Base-by-base conservation (phyloP, 2,329 filamentous ascomycete species). In the Penicillium palitans region DNA sequence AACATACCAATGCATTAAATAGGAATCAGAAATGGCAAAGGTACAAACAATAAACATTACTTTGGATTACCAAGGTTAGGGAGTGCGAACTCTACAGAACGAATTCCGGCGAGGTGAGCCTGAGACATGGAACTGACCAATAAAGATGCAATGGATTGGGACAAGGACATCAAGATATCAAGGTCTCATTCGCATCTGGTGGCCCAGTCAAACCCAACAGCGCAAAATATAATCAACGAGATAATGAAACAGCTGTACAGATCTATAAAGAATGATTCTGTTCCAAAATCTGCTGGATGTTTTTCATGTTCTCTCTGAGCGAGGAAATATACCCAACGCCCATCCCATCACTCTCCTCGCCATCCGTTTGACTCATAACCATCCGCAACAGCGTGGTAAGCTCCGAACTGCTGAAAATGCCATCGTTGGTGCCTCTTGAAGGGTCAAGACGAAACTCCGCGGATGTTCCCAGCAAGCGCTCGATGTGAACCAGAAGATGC, bases 261-360 rank as follows among this genome's bases (percentile, higher is more conserved):
- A 37, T 37, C 31, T 49, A 49, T 10, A 37, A 25, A 37, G 25
- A 37, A 13, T 21, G 31, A 13, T 49, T 49, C 46, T 15, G 46
- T 49, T 49, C 46, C 6, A 37, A 49, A 21, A 37, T 49, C 46
- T 37, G 46, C 46, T 49, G 46, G 46, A 37, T 49, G 13, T 49
- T 49, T 49, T 25, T 49, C 46, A 37, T 49, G 9, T 37, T 49
- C 31, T 49, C 21, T 17, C 46, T 21, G 6, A 49, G 46, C 19
- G 46, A 49, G 19, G n/a, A 37, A 49, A 37, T 49, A 49, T 37
- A 37, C 29, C 46, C 31, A 37, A 49, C 31, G 25, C 13, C 46
- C 46, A 49, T 25, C 31, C 31, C 19, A n/a, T 49, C 31, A 49
- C 46, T 25, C 31, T 37, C 46, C 46, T 49, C 10, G 21, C 24